Percentiles rank a stretch among this genome's conserved stretches.
phyloP scores from a whole-genome alignment of 2,329 filamentous ascomycete species.

The Diatrype stigma region DNA sequence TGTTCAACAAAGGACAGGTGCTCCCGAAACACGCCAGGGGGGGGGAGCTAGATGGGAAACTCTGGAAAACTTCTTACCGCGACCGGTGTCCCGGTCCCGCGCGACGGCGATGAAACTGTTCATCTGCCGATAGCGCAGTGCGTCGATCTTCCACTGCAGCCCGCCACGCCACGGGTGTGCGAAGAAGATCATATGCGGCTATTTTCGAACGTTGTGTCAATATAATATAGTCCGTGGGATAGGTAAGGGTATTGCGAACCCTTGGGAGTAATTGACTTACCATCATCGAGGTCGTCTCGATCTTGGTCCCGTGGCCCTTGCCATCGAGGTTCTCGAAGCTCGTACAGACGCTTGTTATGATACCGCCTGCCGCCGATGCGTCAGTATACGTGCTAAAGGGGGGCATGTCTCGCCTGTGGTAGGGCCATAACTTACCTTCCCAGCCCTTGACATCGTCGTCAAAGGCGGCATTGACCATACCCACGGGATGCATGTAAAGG shows the following conservation, averaged over 20 bases:
- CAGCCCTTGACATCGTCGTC: conserved; percentile 66
- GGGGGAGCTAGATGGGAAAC: no score
- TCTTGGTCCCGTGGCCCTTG: conserved; percentile 74
- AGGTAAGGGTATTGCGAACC: no score
- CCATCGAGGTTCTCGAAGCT: conserved; percentile 79
- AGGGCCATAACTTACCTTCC: conserved; percentile 42
- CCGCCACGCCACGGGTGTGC: conserved; percentile 64
- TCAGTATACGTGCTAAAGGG: background rate
- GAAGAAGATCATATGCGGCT: conserved; percentile 62
- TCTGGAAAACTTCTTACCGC: no score
- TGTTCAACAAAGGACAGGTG: no score
- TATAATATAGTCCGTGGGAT: background rate
- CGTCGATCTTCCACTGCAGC: conserved; percentile 67
- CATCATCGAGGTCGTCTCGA: conserved; percentile 72
- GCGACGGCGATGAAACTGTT: conserved; percentile 69
- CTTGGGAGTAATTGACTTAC: conserved; percentile 30
- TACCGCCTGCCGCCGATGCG: conserved; percentile 51
- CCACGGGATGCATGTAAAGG: conserved; percentile 75
- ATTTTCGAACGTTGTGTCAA: conserved; percentile 9
- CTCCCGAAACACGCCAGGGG: no score
- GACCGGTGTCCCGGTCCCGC: conserved; percentile 72
- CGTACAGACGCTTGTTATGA: conserved; percentile 72
- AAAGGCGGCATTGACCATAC: conserved; percentile 56
- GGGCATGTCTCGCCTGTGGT: background rate
- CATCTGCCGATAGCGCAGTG: conserved; percentile 64